These are phyloP conservation scores for Monilinia aucupariae DNA, from an alignment of 2,329 filamentous ascomycete genomes.

Conservation along the genomic window DNA sequence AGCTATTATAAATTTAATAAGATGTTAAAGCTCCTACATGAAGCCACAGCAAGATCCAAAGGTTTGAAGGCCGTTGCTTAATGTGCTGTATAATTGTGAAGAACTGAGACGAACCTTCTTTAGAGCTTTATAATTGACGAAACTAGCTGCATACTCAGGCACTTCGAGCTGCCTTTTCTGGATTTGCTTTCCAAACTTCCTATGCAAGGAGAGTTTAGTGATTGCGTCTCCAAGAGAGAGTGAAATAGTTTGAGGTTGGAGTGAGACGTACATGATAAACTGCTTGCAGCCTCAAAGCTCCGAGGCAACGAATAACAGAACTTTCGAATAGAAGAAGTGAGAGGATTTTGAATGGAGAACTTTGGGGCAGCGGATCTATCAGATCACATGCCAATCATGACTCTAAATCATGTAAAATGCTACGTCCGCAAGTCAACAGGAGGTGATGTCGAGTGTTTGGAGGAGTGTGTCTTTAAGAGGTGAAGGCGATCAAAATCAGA, in stretches of 20 bases:
- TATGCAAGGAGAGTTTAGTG: conserved; percentile 38
- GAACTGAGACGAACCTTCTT: conserved; percentile 69
- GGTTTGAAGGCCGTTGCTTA: not conserved
- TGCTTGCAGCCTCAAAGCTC: conserved; percentile 29
- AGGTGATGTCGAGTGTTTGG: conserved; percentile 1
- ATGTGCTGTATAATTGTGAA: conserved; percentile 13
- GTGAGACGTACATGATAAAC: conserved; percentile 33
- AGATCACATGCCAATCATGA: conserved; percentile 24
- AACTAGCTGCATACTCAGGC: conserved; percentile 97
- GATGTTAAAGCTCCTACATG: conserved; percentile 18
- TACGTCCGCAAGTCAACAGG: conserved; percentile 1
- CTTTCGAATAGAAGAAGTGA: conserved; percentile 14
- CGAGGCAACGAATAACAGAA: conserved; percentile 23
- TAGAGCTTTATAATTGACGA: conserved; percentile 98
- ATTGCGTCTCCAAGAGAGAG: conserved; percentile 14
- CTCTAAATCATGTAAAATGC: conserved; percentile 16
- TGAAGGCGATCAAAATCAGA: not conserved
- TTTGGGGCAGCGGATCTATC: conserved; percentile 19
- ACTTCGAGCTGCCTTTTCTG: conserved; percentile 99
- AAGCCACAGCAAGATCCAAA: not conserved
- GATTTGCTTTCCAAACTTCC: conserved; percentile 99
- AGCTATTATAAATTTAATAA: conserved; percentile 54
- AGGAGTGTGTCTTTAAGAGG: not conserved
- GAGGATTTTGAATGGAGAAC: not conserved
- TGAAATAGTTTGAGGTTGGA: not conserved